phyloP scores from a whole-genome alignment of 2,329 filamentous ascomycete genomes.

The Elsinoe necatrix region DNA sequence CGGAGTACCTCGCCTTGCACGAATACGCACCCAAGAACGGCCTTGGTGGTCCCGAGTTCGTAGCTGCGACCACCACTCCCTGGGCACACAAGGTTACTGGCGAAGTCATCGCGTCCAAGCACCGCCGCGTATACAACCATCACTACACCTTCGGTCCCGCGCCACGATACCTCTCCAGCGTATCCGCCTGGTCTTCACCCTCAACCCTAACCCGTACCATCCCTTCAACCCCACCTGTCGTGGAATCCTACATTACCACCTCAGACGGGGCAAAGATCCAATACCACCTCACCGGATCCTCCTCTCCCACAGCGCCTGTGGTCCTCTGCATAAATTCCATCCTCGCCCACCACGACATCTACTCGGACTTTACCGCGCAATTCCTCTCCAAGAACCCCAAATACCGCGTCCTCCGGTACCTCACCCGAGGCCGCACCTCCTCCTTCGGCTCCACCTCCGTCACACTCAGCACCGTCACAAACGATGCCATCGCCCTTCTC shows the following conservation, averaged over 20 bases:
- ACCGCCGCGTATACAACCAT: conserved; percentile 56
- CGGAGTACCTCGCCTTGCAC: conserved; percentile 59
- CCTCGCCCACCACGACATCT: conserved; percentile 69
- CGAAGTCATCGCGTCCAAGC: conserved; percentile 50
- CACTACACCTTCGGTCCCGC: conserved; percentile 74
- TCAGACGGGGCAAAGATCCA: conserved; percentile 59
- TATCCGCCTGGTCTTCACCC: conserved; percentile 49
- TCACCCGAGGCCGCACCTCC: conserved; percentile 59
- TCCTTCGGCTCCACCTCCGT: conserved; percentile 35
- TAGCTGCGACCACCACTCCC: conserved; percentile 54
- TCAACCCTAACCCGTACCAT: conserved; percentile 43
- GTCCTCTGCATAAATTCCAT: conserved; percentile 75
- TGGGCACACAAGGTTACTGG: conserved; percentile 53
- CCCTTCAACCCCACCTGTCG: conserved; percentile 45
- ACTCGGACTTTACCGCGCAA: conserved; percentile 63
- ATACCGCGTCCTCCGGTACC: conserved; percentile 68
- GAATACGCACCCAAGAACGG: conserved; percentile 63
- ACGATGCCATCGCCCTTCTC: conserved; percentile 59
- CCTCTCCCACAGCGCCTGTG: conserved; percentile 57
- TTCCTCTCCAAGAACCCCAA: conserved; percentile 49
- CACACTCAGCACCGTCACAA: conserved; percentile 55
- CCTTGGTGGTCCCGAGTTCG: conserved; percentile 55
- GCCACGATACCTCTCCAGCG: conserved; percentile 56
- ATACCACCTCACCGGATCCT: conserved; percentile 67
- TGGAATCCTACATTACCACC: conserved; percentile 61